These are phyloP conservation scores for Podila minutissima DNA, from an alignment of 192 early-diverging fungal species.

Conservation along the genomic window DNA sequence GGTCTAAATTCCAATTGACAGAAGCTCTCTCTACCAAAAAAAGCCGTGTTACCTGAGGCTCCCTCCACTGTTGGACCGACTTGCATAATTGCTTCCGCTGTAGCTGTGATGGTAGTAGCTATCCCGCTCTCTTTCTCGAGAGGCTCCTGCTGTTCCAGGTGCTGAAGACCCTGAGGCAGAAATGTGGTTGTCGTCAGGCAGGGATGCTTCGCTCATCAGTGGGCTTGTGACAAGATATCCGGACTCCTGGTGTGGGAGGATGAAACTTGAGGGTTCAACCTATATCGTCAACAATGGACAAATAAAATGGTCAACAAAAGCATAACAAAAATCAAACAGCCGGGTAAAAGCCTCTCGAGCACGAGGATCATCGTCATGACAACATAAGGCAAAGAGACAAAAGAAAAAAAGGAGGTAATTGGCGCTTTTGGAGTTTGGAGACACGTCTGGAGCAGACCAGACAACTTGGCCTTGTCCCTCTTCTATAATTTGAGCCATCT, in stretches of 20 bases:
- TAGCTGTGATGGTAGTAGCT: slow-evolving; percentile 1
- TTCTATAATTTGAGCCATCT: no score
- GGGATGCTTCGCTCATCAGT: slow-evolving; percentile 39
- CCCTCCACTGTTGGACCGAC: slow-evolving; percentile 8
- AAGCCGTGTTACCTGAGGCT: background rate
- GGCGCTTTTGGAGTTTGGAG: no score
- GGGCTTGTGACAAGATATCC: slow-evolving; percentile 40
- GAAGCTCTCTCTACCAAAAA: background rate
- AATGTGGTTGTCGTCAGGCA: slow-evolving; percentile 13
- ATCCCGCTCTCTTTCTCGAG: background rate
- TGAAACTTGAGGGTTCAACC: slow-evolving; percentile 23
- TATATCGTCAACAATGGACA: background rate
- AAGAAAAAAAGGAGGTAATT: no score
- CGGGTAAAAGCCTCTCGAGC: background rate
- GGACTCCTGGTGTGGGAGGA: slow-evolving; percentile 28
- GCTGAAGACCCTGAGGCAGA: background rate
- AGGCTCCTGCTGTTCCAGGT: background rate
- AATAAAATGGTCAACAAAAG: background rate
- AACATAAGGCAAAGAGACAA: no score
- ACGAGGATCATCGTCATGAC: no score
- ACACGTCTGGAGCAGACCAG: no score
- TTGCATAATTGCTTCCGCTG: background rate
- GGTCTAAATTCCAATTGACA: background rate
- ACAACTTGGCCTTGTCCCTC: no score
- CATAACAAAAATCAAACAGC: background rate